A percentile compares a stretch with the other conserved stretches of the same genome.
phyloP scores from a whole-genome alignment of 1,284 basidiomycete species.

The Stygiomarasmius scandens region DNA sequence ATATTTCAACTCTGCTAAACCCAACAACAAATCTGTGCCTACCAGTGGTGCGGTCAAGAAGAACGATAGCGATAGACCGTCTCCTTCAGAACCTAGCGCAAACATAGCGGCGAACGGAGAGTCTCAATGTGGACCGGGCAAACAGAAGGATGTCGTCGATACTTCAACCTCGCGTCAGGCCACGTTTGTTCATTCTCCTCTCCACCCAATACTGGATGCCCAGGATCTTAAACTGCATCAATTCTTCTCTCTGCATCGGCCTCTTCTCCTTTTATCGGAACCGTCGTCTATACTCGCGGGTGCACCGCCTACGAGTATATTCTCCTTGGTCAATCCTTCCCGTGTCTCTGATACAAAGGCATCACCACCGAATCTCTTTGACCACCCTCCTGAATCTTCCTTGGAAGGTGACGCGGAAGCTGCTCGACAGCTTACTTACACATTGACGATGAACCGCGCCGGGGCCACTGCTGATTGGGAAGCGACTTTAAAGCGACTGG shows the following conservation, averaged over 20 bases:
- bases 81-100: neutral
- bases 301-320: constrained; percentile 34
- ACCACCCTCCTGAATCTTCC: constrained; percentile 44
- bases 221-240: constrained; percentile 76
- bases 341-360: constrained; percentile 7
- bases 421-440: constrained; percentile 70
- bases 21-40: constrained; percentile 51
- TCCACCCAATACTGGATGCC: constrained; percentile 58
- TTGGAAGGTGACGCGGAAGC: constrained; percentile 74
- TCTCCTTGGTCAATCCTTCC: constrained; percentile 20
- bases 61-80: neutral
- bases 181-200: neutral
- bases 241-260: constrained; percentile 78
- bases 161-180: neutral
- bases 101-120: neutral
- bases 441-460: constrained; percentile 65
- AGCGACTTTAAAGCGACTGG: constrained; percentile 58
- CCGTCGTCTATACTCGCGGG: constrained; percentile 61
- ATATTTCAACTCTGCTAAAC: constrained; percentile 72
- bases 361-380: constrained; percentile 12
- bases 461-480: constrained; percentile 69
- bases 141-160: neutral
- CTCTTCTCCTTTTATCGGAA: constrained; percentile 65
- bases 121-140: neutral
- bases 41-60: constrained; percentile 8